A percentile compares a stretch with the other conserved stretches of the same genome.
phyloP scores from a whole-genome alignment of 2,329 filamentous ascomycete genomes.

The Pseudopyricularia cyperi region DNA sequence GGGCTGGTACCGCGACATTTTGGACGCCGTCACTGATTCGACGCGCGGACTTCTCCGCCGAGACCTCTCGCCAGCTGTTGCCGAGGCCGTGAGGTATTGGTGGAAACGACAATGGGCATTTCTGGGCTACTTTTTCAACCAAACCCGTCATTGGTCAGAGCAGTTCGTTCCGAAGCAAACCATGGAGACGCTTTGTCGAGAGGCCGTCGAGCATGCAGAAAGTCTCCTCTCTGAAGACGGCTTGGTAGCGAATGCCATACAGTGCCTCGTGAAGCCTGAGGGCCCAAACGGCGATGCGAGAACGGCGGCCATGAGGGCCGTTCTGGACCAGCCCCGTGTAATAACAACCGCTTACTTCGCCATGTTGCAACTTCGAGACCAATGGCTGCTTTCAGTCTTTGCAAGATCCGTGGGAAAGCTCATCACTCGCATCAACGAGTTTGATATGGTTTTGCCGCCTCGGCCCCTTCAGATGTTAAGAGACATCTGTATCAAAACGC shows the following conservation, averaged over 20 bases:
- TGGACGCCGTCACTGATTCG: conserved; percentile 42
- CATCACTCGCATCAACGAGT: conserved; percentile 65
- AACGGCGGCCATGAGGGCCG: conserved; percentile 27
- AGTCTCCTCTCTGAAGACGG: conserved; percentile 73
- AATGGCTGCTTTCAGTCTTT: conserved; percentile 70
- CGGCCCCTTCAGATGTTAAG: conserved; percentile 27
- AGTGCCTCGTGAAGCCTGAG: conserved; percentile 3
- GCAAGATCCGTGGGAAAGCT: conserved; percentile 77
- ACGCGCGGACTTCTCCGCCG: conserved; percentile 41
- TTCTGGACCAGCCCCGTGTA: conserved; percentile 51
- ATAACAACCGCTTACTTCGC: conserved; percentile 61
- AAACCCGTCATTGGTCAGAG: conserved; percentile 73
- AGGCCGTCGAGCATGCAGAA: conserved; percentile 89
- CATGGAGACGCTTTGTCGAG: conserved; percentile 88
- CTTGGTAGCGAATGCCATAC: conserved; percentile 61
- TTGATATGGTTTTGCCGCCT: conserved; percentile 56
- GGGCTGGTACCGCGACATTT: conserved; percentile 42
- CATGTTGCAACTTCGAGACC: conserved; percentile 83
- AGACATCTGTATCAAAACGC: conserved; percentile 39
- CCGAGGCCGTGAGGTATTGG: conserved; percentile 56
- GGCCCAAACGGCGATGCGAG: conserved; percentile 9
- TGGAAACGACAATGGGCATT: conserved; percentile 80
- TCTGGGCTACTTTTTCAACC: conserved; percentile 67
- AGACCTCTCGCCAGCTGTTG: conserved; percentile 46
- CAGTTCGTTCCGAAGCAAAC: conserved; percentile 53